A percentile compares a stretch with the other conserved stretches of the same genome.
Evolutionary conservation across 768 basidiomycete genomes (phyloP).

Genomic region (Candolleomyces efflorescens): DNA sequence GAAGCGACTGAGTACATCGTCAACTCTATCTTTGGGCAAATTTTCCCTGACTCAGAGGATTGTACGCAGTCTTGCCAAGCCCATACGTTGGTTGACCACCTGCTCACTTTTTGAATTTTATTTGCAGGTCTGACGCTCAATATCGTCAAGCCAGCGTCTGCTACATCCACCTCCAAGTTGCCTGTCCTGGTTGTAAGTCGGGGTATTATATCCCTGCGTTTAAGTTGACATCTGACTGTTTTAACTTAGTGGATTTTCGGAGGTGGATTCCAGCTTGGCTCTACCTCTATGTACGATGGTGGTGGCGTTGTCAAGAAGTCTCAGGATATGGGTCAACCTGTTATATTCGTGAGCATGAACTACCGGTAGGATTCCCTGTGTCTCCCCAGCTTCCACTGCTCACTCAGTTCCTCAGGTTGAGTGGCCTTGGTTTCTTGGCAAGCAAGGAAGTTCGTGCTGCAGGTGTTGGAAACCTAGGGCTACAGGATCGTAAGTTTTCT

Average conservation of each 20-base stretch:
- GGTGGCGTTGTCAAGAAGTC: conserved; percentile 40
- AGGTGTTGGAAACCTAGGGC: conserved; percentile 58
- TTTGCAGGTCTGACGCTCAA: conserved; percentile 47
- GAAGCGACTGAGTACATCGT: conserved; percentile 30
- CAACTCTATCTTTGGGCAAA: conserved; percentile 22
- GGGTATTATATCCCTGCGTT: background rate
- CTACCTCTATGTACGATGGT: conserved; percentile 39
- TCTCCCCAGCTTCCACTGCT: background rate
- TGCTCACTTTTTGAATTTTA: background rate
- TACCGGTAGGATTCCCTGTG: conserved; percentile 28
- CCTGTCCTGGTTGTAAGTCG: conserved; percentile 50
- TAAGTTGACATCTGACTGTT: background rate
- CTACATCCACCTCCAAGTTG: conserved; percentile 37
- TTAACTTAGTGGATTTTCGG: conserved; percentile 46
- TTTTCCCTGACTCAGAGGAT: conserved; percentile 38
- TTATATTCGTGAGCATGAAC: conserved; percentile 53
- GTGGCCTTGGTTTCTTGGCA: conserved; percentile 50
- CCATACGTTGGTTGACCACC: too few relatives aligned
- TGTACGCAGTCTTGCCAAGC: conserved; percentile 28
- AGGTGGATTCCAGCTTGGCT: conserved; percentile 43
- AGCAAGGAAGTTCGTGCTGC: conserved; percentile 48
- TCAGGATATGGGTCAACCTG: conserved; percentile 35
- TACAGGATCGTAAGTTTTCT: conserved; percentile 52
- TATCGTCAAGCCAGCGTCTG: conserved; percentile 40
- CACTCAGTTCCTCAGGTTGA: background rate